These are phyloP conservation scores for Calonectria multiphialidica DNA, from an alignment of 2,329 filamentous ascomycete genomes.

Conservation along the genomic window DNA sequence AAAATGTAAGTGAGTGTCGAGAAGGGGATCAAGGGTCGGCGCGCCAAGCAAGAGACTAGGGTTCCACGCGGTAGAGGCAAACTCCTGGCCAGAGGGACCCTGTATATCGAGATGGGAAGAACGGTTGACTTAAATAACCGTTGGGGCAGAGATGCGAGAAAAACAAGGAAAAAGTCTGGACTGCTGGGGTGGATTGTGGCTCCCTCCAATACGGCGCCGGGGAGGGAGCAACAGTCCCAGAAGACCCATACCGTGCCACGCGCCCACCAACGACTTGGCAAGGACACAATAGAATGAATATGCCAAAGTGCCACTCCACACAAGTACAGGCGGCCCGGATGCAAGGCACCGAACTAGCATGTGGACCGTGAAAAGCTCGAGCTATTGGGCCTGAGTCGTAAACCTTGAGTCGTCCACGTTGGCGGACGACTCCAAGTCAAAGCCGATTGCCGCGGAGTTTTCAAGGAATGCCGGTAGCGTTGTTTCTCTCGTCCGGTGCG, in stretches of 20 bases:
- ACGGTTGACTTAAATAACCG: conserved; percentile 35
- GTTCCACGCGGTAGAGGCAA: background rate
- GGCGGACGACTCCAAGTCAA: background rate
- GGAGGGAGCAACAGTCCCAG: background rate
- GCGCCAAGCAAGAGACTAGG: background rate
- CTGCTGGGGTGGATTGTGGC: conserved; percentile 21
- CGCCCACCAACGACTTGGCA: background rate
- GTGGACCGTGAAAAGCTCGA: conserved; percentile 20
- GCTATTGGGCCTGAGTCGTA: conserved; percentile 12
- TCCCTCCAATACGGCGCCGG: background rate
- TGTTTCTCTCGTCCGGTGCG: background rate
- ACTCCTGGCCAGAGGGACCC: background rate
- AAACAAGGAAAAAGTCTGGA: conserved; percentile 25
- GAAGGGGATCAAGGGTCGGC: conserved; percentile 6
- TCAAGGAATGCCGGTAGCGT: background rate
- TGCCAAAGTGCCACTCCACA: conserved; percentile 20
- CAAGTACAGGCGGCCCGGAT: conserved; percentile 11
- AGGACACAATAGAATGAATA: conserved; percentile 14
- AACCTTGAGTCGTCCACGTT: conserved; percentile 22
- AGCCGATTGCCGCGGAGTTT: background rate
- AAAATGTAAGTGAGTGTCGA: conserved; percentile 4
- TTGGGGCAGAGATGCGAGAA: conserved; percentile 7
- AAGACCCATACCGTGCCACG: background rate
- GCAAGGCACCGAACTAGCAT: conserved; percentile 23
- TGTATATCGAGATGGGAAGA: conserved; percentile 11